phyloP scores from a whole-genome alignment of 202 grass and related monocot genomes.

The Alloteropsis angusta region DNA sequence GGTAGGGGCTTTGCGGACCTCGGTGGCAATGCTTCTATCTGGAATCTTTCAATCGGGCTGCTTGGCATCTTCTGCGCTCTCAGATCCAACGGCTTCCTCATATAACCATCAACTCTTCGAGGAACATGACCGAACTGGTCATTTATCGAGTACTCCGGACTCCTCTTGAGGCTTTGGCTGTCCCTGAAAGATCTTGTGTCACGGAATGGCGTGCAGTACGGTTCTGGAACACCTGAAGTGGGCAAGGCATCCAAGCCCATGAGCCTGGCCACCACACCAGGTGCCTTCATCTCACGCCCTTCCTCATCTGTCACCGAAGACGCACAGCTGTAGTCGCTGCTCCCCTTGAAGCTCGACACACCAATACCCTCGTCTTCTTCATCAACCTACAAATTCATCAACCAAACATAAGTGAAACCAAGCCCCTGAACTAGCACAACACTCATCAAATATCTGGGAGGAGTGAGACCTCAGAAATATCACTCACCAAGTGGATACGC shows the following conservation, averaged over 20 bases:
- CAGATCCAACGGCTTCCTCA: slow-evolving; percentile 54
- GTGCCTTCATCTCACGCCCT: slow-evolving; percentile 50
- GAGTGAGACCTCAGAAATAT: neutral
- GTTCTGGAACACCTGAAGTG: slow-evolving; percentile 32
- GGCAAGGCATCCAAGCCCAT: slow-evolving; percentile 93
- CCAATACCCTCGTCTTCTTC: slow-evolving; percentile 55
- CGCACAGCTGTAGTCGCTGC: slow-evolving; percentile 59
- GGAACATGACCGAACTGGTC: slow-evolving; percentile 34
- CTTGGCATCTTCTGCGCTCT: slow-evolving; percentile 75
- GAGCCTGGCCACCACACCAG: slow-evolving; percentile 75
- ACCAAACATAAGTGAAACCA: neutral
- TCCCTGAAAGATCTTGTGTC: slow-evolving; percentile 54
- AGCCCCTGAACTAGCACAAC: neutral
- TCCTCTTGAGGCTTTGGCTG: slow-evolving; percentile 46
- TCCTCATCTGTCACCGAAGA: slow-evolving; percentile 67
- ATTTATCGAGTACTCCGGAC: slow-evolving; percentile 34
- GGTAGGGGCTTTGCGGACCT: slow-evolving; percentile 45
- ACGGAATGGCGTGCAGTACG: slow-evolving; percentile 59
- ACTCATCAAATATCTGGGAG: neutral
- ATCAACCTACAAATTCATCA: slow-evolving; percentile 33
- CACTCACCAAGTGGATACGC: slow-evolving; percentile 50
- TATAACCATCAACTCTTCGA: slow-evolving; percentile 40
- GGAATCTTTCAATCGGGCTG: slow-evolving; percentile 71
- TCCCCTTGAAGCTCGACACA: slow-evolving; percentile 60
- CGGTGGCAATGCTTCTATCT: slow-evolving; percentile 57